Evolutionary conservation across 2,329 filamentous ascomycete species (phyloP), one percentile per base, ranked within the genome.

Genomic region (Ceratocystis smalleyi): DNA sequence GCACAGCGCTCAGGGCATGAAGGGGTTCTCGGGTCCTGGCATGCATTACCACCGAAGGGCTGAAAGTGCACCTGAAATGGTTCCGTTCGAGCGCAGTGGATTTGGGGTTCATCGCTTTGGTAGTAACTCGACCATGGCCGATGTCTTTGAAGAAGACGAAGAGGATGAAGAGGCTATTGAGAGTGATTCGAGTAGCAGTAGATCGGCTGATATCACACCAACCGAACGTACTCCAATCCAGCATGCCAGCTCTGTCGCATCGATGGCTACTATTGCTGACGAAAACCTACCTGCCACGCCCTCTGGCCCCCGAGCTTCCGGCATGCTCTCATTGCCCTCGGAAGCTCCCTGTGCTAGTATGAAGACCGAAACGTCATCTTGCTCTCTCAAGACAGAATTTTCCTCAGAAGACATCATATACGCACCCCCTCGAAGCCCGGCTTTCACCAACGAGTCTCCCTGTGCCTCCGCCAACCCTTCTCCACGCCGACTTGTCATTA

Each of bases 111-210:
- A 82, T 65, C 79, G 83, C 17, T 84, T 85, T 62, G 81, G 80
- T 47, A 87, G 84, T 72, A 83, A 82, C 68, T 84, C 86, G 0
- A 86, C 86, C 0, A 91, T 94, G 88, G 88, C 86, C 0, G 89
- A 92, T 71, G 89, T 94, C 0, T 94, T 92, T 68, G 89, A 94
- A 71, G 89, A 92, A 69, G 88, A 91, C 32, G 76, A 77, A 2
- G 79, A 83, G 12, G 75, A 75, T 64, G 73, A 72, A 24, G 73
- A 76, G 40, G 69, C 68, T 2, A 75, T 74, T 6, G 66, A 67
- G 15, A 67, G 66, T 59, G 66, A 65, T n/a, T 66, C 65, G 1
- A 64, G 61, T 17, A 66, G 65, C 27, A 61, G 59, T 51, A 64
- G 65, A 59, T 66, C 65, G 1, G 65, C 62, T 15, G 65, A 66